phyloP scores from a whole-genome alignment of 2,329 filamentous ascomycete species.

The Grosmannia penicillata region DNA sequence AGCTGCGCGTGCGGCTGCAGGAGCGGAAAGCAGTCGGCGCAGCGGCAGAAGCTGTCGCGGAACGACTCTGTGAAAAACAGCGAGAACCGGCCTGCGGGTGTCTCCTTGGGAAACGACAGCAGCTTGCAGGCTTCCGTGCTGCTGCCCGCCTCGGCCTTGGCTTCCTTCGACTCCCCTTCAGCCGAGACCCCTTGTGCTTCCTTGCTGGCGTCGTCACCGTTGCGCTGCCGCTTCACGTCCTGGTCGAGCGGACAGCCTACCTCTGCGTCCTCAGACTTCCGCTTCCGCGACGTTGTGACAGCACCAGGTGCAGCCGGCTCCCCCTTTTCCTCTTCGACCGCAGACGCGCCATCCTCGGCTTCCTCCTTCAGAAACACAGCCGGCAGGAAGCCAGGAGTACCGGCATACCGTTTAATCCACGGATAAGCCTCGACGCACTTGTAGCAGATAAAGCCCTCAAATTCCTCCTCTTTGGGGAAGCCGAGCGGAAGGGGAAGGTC shows the following conservation, averaged over 20 bases:
- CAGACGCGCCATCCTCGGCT: constrained; percentile 4
- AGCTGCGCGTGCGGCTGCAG: constrained; percentile 63
- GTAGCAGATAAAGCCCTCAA: constrained; percentile 85
- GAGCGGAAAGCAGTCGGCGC: constrained; percentile 60
- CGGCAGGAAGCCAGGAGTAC: constrained; percentile 61
- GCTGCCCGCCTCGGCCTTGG: constrained; percentile 10
- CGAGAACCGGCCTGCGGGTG: constrained; percentile 50
- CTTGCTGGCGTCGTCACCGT: neutral
- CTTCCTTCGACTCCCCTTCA: constrained; percentile 8
- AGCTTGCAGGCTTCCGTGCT: constrained; percentile 38
- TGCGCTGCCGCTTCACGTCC: constrained; percentile 32
- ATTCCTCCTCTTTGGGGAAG: constrained; percentile 79
- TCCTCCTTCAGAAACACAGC: constrained; percentile 41
- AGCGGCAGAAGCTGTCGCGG: constrained; percentile 70
- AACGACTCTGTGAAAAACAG: constrained; percentile 73
- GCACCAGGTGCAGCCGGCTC: neutral
- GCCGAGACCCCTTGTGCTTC: constrained; percentile 5
- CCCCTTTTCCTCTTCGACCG: too few species aligned
- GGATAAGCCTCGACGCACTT: constrained; percentile 79
- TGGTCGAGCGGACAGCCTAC: constrained; percentile 18
- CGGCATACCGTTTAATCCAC: constrained; percentile 85
- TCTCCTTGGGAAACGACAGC: constrained; percentile 36
- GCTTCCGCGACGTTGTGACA: constrained; percentile 37
- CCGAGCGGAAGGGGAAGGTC: constrained; percentile 62
- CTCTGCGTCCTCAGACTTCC: constrained; percentile 45